Evolutionary conservation across 1,139 yeast species (phyloP).

Genomic region (Yueomyces sp.): DNA sequence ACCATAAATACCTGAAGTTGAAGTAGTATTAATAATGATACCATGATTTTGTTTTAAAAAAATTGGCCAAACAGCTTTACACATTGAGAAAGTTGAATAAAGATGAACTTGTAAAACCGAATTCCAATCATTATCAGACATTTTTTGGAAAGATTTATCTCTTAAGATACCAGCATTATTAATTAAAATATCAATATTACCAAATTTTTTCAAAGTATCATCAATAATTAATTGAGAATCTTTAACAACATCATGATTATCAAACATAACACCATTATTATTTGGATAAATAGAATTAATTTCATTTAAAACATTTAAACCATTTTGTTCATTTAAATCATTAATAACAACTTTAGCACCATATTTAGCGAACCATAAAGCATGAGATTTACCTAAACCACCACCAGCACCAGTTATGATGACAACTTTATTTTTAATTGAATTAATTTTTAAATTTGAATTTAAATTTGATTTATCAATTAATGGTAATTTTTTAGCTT

Average conservation of each 20-base stretch:
- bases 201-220: conserved; percentile 67
- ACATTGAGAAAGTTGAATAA: conserved; percentile 67
- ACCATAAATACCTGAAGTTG: conserved; percentile 95
- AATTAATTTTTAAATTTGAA: conserved; percentile 34
- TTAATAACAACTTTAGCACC: conserved; percentile 96
- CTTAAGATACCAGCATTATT: conserved; percentile 94
- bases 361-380: conserved; percentile 69
- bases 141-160: conserved; percentile 77
- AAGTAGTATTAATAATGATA: conserved; percentile 74
- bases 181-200: conserved; percentile 72
- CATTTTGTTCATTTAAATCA: conserved; percentile 66
- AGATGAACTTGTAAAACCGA: conserved; percentile 74
- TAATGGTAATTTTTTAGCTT: conserved; percentile 38
- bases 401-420: conserved; percentile 93
- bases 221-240: conserved; percentile 68
- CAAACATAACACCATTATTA: conserved; percentile 78
- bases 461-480: conserved; percentile 30
- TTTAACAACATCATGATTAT: conserved; percentile 67
- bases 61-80: conserved; percentile 89
- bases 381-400: conserved; percentile 89
- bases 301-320: conserved; percentile 52
- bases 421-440: conserved; percentile 74
- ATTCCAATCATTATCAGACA: conserved; percentile 78
- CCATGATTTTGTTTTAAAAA: conserved; percentile 71
- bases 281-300: conserved; percentile 32